Percentiles rank a stretch among this genome's conserved stretches.
Evolutionary conservation across 352 stramenopile genomes (phyloP).

Genomic region (Saprolegnia parasitica): DNA sequence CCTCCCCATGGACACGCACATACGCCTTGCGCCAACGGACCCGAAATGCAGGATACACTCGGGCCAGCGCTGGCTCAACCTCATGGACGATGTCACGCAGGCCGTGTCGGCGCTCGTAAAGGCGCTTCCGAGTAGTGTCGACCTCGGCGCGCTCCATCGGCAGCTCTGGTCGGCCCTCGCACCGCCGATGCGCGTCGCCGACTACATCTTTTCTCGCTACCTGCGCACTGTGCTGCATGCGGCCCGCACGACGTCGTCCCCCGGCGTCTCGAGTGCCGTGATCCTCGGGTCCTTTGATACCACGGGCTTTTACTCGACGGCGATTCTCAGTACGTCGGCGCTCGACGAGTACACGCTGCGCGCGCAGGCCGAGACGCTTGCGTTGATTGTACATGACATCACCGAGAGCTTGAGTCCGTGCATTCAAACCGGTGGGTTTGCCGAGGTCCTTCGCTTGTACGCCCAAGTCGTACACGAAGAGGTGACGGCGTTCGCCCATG

Average conservation of each 20-base stretch:
- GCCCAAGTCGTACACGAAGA: constrained; percentile 26
- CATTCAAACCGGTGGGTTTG: not conserved
- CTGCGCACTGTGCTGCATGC: constrained; percentile 14
- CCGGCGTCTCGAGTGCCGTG: not conserved
- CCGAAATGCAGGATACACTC: constrained; percentile 19
- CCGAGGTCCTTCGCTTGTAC: constrained; percentile 11
- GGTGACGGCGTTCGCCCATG: constrained; percentile 12
- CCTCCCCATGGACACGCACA: constrained; percentile 15
- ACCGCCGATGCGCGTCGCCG: not conserved
- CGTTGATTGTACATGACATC: constrained; percentile 14
- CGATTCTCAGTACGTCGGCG: not conserved
- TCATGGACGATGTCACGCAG: constrained; percentile 16
- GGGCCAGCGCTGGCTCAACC: constrained; percentile 9
- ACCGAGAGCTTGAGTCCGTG: constrained; percentile 3
- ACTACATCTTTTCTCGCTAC: constrained; percentile 28
- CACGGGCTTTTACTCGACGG: not conserved
- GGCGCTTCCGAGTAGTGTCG: not conserved
- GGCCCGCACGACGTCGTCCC: not conserved
- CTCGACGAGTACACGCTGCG: constrained; percentile 7
- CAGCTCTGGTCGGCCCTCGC: constrained; percentile 5
- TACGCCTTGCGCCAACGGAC: constrained; percentile 17
- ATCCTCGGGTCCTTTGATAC: not conserved
- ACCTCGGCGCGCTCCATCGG: not conserved
- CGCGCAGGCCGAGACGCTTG: constrained; percentile 18
- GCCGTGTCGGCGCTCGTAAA: not conserved